Conservation (phyloP, 495 filamentous ascomycete species). For the Talaromyces liani region DNA sequence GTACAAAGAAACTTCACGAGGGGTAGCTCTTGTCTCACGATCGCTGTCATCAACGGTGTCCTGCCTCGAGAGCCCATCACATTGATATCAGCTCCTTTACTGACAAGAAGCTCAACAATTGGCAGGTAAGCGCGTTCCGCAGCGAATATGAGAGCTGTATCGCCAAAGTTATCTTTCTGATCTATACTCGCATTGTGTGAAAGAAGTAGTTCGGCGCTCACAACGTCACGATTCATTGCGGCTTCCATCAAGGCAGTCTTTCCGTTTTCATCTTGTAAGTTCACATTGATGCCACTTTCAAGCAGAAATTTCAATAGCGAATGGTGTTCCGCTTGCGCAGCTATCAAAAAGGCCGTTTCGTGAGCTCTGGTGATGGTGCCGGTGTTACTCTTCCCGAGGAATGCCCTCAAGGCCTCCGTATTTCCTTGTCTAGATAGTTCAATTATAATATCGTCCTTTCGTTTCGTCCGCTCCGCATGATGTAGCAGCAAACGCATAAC, state of each 20-base stretch:
- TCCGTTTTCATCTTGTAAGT: slow-evolving; percentile 17
- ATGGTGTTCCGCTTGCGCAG: background rate
- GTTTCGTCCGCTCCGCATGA: no score
- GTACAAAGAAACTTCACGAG: slow-evolving; percentile 7
- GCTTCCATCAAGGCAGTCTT: slow-evolving; percentile 39
- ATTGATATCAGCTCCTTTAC: slow-evolving; percentile 9
- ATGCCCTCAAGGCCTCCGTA: no score
- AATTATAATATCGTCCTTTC: no score
- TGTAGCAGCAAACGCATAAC: no score
- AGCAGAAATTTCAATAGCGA: slow-evolving; percentile 12
- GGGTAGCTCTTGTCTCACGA: background rate
- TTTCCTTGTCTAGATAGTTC: no score
- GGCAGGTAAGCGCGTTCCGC: slow-evolving; percentile 3
- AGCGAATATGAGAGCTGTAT: slow-evolving; percentile 20
- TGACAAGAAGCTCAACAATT: slow-evolving; percentile 9
- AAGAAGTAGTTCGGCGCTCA: slow-evolving; percentile 1
- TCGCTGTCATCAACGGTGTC: slow-evolving; percentile 13
- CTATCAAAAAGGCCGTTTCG: background rate
- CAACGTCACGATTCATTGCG: background rate
- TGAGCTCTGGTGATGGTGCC: background rate
- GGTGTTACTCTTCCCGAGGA: no score
- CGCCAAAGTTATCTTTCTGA: slow-evolving; percentile 1
- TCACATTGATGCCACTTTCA: slow-evolving; percentile 17
- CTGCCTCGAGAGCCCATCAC: background rate
- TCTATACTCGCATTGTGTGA: slow-evolving; percentile 8